These are phyloP conservation scores for Elongisporangium prolatum DNA, from an alignment of 352 stramenopile species.

Conservation along the genomic window DNA sequence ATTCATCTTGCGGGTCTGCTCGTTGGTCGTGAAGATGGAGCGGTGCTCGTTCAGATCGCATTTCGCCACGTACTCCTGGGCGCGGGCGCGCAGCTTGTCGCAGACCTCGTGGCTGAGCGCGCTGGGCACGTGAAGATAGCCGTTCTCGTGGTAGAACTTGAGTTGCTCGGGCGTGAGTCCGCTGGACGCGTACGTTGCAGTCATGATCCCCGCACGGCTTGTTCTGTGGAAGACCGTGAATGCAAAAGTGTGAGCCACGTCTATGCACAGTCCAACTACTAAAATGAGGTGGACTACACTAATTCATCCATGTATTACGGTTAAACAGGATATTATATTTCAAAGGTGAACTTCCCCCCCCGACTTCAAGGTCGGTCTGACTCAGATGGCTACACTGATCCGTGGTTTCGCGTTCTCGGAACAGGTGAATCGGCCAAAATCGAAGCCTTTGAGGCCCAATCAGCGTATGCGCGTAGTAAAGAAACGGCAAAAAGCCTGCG, in stretches of 20 bases:
- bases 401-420: not conserved
- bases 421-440: not conserved
- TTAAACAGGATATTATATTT: not conserved
- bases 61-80: slow-evolving; percentile 43
- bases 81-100: slow-evolving; percentile 47
- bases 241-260: not conserved
- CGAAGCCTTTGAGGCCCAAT: not conserved
- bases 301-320: not conserved
- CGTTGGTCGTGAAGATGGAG: slow-evolving; percentile 82
- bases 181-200: slow-evolving; percentile 1
- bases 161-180: slow-evolving; percentile 57
- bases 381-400: not conserved
- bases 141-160: slow-evolving; percentile 55
- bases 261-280: not conserved
- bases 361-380: not conserved
- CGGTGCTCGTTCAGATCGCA: slow-evolving; percentile 61
- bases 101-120: slow-evolving; percentile 40
- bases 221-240: not conserved
- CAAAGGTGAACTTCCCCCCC: not conserved
- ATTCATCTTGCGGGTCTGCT: slow-evolving; percentile 77
- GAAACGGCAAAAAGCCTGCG: not conserved
- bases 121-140: slow-evolving; percentile 52
- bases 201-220: not conserved
- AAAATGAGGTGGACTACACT: not conserved
- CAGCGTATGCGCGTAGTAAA: not conserved